These are phyloP conservation scores for Neurospora sp. DNA, from an alignment of 495 filamentous ascomycete species.

Conservation along the genomic window DNA sequence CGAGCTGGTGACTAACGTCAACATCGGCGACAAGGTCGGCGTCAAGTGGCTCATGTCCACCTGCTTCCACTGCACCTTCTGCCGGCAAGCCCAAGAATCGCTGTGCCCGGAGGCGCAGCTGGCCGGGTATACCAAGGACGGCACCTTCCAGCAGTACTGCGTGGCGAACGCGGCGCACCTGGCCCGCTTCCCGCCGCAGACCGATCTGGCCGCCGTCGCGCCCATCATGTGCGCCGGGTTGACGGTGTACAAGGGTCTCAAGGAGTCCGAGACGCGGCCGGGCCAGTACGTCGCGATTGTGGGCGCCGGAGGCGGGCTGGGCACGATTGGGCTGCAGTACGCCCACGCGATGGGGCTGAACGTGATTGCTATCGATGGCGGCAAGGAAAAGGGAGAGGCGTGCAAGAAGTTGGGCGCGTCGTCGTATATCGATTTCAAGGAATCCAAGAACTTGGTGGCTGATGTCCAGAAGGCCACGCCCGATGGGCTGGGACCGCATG, in stretches of 20 bases:
- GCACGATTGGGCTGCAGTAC: constrained; percentile 68
- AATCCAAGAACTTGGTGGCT: constrained; percentile 60
- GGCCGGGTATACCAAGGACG: constrained; percentile 83
- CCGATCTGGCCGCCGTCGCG: constrained; percentile 62
- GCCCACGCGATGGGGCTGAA: constrained; percentile 80
- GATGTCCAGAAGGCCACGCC: constrained; percentile 65
- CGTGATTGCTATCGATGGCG: constrained; percentile 67
- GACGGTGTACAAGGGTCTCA: constrained; percentile 82
- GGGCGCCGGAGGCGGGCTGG: constrained; percentile 75
- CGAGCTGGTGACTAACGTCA: constrained; percentile 53
- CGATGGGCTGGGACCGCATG: constrained; percentile 73
- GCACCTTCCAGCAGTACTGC: constrained; percentile 82
- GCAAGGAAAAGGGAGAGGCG: constrained; percentile 64
- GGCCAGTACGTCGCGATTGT: constrained; percentile 74
- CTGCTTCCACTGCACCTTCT: constrained; percentile 69
- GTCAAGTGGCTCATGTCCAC: constrained; percentile 85
- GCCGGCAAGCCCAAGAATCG: constrained; percentile 53
- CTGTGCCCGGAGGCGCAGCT: constrained; percentile 61
- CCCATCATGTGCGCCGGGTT: constrained; percentile 81
- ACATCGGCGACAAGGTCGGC: constrained; percentile 72
- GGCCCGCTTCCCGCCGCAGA: constrained; percentile 61
- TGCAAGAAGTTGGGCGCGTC: constrained; percentile 58
- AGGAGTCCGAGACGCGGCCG: constrained; percentile 58
- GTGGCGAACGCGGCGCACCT: constrained; percentile 73
- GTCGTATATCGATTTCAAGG: constrained; percentile 67